Evolutionary conservation across 1,139 yeast genomes (phyloP), one percentile per base, ranked within the genome.

Genomic region (Trichomonascaceae sp.): DNA sequence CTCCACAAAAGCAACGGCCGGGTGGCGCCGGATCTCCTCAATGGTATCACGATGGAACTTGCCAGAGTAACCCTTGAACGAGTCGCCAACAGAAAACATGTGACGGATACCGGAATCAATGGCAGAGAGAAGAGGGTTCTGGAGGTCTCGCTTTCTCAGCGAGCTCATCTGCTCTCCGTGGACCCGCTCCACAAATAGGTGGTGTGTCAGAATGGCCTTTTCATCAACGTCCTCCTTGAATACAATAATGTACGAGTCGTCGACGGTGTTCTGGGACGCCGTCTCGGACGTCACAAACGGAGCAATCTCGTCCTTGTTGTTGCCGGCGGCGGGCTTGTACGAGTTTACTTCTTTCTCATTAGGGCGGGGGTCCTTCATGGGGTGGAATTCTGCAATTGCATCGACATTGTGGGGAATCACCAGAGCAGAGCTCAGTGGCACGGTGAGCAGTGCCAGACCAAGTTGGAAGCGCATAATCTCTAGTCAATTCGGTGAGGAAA

Each of bases 211-310:
- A 23, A 71, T 60, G 39, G 69, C 69, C 27, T 70, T 69, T 16
- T 63, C 55, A 20, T 67, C 51, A 31, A 74, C 62, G 34, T 64
- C 71, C 33, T 72, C 70, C 65, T 81, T 82, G 62, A 82, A 73
- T 32, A 81, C 84, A 42, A 76, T 57, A 42, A 85, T 80, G 62
- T 81, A 85, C 53, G 79, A 75, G 64, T 80, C 73, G 33, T 85
- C 80, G 46, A 82, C 70, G 35, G 69, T 48, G 45, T 71, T 69
- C 39, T 67, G 61, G 27, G 56, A 49, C 40, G 63, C 64, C 30
- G 57, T 45, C 35, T 59, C 63, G 33, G 62, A 48, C 30, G 62
- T 57, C 23, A 39, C 39, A 43, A 66, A 43, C 31, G 71, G 45
- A 18, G 74, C 71, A 30, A 62, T 55, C 11, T 53, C 34, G 27